Percentiles rank a stretch among this genome's conserved stretches.
phyloP scores from a whole-genome alignment of 2,329 filamentous ascomycete species.

The Teratosphaeria epicoccoides region DNA sequence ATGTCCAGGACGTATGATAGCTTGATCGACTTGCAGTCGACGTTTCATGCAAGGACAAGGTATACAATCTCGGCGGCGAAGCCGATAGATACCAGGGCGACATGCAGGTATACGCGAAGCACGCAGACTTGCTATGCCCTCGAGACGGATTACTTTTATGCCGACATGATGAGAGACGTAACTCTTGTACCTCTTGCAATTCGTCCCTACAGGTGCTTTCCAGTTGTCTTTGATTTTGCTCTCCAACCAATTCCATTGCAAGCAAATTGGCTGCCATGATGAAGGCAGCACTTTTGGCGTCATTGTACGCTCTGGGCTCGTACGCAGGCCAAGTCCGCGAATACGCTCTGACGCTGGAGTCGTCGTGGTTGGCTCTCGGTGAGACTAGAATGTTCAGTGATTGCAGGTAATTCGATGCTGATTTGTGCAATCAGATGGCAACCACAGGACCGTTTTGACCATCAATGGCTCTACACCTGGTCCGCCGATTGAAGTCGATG shows the following conservation, averaged over 20 bases:
- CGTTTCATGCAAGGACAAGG: not conserved
- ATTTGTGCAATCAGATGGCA: not conserved
- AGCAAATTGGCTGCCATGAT: not conserved
- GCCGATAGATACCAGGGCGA: not conserved
- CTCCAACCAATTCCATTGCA: not conserved
- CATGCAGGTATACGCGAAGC: not conserved
- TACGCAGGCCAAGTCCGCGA: not conserved
- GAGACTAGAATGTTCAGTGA: not conserved
- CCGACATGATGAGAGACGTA: not conserved
- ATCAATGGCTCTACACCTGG: not conserved
- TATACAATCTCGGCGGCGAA: not conserved
- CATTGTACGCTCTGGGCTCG: not conserved
- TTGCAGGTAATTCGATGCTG: not conserved
- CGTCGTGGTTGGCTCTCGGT: not conserved
- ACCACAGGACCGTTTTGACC: not conserved
- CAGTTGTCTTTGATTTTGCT: not conserved
- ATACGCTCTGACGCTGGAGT: not conserved
- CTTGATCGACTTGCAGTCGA: too few relatives aligned
- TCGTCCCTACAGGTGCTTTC: not conserved
- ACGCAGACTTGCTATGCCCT: not conserved
- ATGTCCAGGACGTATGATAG: too few relatives aligned
- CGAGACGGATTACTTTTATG: not conserved
- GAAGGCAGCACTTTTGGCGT: not conserved
- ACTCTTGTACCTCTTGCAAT: not conserved
- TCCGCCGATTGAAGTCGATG: not conserved